Base-by-base conservation (phyloP, 2,329 filamentous ascomycete species). In the Clarireedia sp. region DNA sequence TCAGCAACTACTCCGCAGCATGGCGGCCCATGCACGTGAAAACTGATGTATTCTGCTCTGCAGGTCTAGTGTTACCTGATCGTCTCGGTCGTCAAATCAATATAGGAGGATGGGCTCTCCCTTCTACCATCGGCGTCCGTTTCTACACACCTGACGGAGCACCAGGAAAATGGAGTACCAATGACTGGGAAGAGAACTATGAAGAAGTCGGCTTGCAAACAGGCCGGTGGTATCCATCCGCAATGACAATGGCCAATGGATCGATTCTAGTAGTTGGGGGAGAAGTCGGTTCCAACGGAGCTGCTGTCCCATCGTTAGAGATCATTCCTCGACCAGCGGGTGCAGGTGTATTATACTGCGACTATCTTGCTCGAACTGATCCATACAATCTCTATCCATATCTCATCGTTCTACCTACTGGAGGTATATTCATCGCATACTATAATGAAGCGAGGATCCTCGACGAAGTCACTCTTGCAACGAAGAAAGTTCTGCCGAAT, bases 351-450 rank as follows among this genome's bases (percentile, higher is more conserved):
- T 68, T 82, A 23, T 75, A 76, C 63, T 77, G 82, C 70, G 79
- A 85, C 54, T 86, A 80, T 72, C 76, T 87, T 17, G 70, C 78
- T 57, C 74, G 78, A 14, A 86, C 83, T 1, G 79, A 86, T 58
- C 84, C 84, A 2, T 81, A 82, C 70, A 87, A 87, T 64, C 69
- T 87, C 33, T 87, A 87, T 57, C 85, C 85, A 0, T 87, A 80
- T 71, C 67, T 84, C 23, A 74, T 75, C 12, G 79, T 85, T 7
- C 70, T 87, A 10, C 83, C 83, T 1, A 75, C 77, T 1, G 79
- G 81, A 3, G 78, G 79, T n/a, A 85, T 87, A 66, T 82, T 86
- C 60, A 78, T 84, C 26, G 74, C 74, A 4, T 85, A 85, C 68
- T 86, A 82, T 70, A 85, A 86, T 66, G 80, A 86, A 66, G 83